These are phyloP conservation scores for Exophiala sp. DNA, from an alignment of 2,329 filamentous ascomycete species.

Conservation along the genomic window DNA sequence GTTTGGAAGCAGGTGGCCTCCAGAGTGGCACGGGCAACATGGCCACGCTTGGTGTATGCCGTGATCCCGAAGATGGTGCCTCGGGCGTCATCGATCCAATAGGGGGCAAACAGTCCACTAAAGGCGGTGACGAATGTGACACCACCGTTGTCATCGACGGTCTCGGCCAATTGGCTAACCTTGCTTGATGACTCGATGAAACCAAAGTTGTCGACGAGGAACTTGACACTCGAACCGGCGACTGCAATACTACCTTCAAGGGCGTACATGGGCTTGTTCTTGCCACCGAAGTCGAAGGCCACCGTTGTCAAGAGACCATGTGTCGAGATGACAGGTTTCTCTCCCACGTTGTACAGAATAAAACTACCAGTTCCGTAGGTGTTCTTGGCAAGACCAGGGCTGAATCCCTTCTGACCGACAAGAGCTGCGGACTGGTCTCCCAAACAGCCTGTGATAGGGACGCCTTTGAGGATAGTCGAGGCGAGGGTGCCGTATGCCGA, in stretches of 20 bases:
- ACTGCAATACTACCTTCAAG: constrained; percentile 80
- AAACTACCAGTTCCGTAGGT: constrained; percentile 90
- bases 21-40: constrained; percentile 81
- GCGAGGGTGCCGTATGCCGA: constrained; percentile 65
- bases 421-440: constrained; percentile 83
- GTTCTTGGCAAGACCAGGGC: constrained; percentile 77
- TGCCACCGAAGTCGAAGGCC: constrained; percentile 72
- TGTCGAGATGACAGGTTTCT: constrained; percentile 76
- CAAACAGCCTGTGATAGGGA: constrained; percentile 73
- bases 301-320: constrained; percentile 81
- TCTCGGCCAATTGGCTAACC: constrained; percentile 59
- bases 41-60: constrained; percentile 74
- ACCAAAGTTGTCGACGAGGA: constrained; percentile 60
- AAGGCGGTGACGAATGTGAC: constrained; percentile 86
- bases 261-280: constrained; percentile 66
- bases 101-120: constrained; percentile 82
- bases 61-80: constrained; percentile 84
- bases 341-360: constrained; percentile 80
- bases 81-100: constrained; percentile 90
- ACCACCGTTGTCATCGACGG: constrained; percentile 70
- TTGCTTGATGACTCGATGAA: constrained; percentile 58
- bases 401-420: constrained; percentile 79
- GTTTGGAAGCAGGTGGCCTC: constrained; percentile 92
- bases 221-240: constrained; percentile 73
- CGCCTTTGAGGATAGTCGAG: constrained; percentile 60